These are phyloP conservation scores for Wickerhamiella allomyrinae DNA, from an alignment of 805 yeast genomes.

Conservation along the genomic window DNA sequence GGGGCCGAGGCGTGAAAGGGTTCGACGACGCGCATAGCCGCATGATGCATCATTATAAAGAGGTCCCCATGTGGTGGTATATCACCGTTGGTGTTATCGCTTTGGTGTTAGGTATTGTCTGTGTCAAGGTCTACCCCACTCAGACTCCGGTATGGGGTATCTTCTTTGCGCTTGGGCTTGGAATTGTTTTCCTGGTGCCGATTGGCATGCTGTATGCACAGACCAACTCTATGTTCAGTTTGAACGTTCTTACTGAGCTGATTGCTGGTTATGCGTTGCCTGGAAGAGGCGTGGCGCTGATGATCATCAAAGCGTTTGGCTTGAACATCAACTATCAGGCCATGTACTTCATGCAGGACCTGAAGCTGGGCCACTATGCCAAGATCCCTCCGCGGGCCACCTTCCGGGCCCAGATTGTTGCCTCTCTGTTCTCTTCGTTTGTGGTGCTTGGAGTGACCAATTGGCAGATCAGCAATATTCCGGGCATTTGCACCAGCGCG, in stretches of 20 bases:
- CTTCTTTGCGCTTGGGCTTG: slow-evolving; percentile 41
- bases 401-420: slow-evolving; percentile 27
- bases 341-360: slow-evolving; percentile 37
- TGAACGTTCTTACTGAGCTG: slow-evolving; percentile 49
- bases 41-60: slow-evolving; percentile 35
- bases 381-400: slow-evolving; percentile 31
- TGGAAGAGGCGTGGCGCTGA: slow-evolving; percentile 47
- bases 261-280: slow-evolving; percentile 55
- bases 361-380: slow-evolving; percentile 34
- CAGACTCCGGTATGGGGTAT: slow-evolving; percentile 38
- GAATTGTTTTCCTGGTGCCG: slow-evolving; percentile 46
- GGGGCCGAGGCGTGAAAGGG: slow-evolving; percentile 12
- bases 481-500: slow-evolving; percentile 30
- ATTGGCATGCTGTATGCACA: slow-evolving; percentile 45
- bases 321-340: slow-evolving; percentile 51
- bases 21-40: slow-evolving; percentile 34
- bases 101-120: slow-evolving; percentile 30
- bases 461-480: slow-evolving; percentile 31
- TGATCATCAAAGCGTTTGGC: slow-evolving; percentile 47
- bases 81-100: slow-evolving; percentile 31
- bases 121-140: slow-evolving; percentile 32
- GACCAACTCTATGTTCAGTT: slow-evolving; percentile 44
- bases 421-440: slow-evolving; percentile 30
- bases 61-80: slow-evolving; percentile 43
- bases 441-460: slow-evolving; percentile 30